Evolutionary conservation across 805 yeast species (phyloP).

Genomic region (Grigorovia yakushimaensis): DNA sequence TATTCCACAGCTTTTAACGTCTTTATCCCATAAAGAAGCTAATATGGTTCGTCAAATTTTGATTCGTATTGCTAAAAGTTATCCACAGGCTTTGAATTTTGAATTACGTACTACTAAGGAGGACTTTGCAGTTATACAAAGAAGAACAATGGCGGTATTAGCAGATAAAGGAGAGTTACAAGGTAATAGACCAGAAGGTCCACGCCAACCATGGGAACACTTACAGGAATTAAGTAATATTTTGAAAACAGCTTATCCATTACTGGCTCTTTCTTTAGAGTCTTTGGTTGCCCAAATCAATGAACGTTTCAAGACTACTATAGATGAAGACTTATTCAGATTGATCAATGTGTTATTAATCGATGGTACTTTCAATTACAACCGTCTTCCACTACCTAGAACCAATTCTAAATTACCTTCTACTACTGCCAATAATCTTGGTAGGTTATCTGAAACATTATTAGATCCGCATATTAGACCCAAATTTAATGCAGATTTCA

Average conservation of each 20-base stretch:
- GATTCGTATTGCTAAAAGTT: slow-evolving; percentile 87
- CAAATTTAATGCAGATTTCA: slow-evolving; percentile 87
- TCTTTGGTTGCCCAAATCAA: slow-evolving; percentile 92
- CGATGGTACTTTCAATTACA: slow-evolving; percentile 87
- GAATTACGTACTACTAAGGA: slow-evolving; percentile 92
- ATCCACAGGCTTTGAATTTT: slow-evolving; percentile 96
- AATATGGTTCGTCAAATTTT: slow-evolving; percentile 77
- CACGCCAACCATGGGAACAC: slow-evolving; percentile 86
- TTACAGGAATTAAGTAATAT: slow-evolving; percentile 90
- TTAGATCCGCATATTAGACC: slow-evolving; percentile 80
- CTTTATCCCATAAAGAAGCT: slow-evolving; percentile 87
- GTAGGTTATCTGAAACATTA: slow-evolving; percentile 86
- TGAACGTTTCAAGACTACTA: slow-evolving; percentile 84
- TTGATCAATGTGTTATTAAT: slow-evolving; percentile 83
- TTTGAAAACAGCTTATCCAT: slow-evolving; percentile 91
- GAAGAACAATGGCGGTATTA: slow-evolving; percentile 53
- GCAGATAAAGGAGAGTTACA: slow-evolving; percentile 16
- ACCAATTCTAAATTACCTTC: slow-evolving; percentile 85
- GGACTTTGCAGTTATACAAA: slow-evolving; percentile 78
- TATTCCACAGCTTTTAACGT: slow-evolving; percentile 85
- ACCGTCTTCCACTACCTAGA: slow-evolving; percentile 76
- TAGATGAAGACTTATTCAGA: slow-evolving; percentile 94
- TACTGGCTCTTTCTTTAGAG: slow-evolving; percentile 84
- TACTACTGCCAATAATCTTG: slow-evolving; percentile 79
- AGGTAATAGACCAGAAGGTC: slow-evolving; percentile 13